phyloP scores from a whole-genome alignment of 148 eudicot species.

The Silene uniflora region DNA sequence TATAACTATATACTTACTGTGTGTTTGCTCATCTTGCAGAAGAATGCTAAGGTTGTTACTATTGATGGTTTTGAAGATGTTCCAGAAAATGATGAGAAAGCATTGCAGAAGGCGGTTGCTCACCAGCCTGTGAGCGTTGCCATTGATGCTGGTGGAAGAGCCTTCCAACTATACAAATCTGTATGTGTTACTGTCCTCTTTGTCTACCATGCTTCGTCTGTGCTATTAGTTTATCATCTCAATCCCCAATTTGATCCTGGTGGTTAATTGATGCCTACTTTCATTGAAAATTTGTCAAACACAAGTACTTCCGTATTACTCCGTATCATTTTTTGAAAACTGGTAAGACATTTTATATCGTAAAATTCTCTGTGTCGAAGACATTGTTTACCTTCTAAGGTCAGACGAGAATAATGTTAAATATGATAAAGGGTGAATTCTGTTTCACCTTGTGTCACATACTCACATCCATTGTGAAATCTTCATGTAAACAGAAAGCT shows the following conservation, averaged over 20 bases:
- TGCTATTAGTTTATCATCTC: background rate
- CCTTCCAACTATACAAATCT: slow-evolving; percentile 71
- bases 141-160: slow-evolving; percentile 73
- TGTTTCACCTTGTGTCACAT: background rate
- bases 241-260: background rate
- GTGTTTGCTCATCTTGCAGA: slow-evolving; percentile 34
- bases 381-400: background rate
- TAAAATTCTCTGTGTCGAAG: background rate
- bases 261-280: background rate
- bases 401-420: background rate
- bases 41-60: slow-evolving; percentile 64
- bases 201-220: background rate
- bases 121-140: slow-evolving; percentile 81
- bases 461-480: background rate
- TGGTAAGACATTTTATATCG: background rate
- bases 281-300: background rate
- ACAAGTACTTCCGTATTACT: background rate
- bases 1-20: slow-evolving; percentile 3
- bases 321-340: too few relatives aligned
- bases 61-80: slow-evolving; percentile 80
- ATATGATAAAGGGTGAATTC: background rate
- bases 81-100: slow-evolving; percentile 58
- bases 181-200: slow-evolving; percentile 31
- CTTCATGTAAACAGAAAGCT: background rate
- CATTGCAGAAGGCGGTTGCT: slow-evolving; percentile 71